Conservation (phyloP, 2,329 filamentous ascomycete species). For the Exophiala calicioides region DNA sequence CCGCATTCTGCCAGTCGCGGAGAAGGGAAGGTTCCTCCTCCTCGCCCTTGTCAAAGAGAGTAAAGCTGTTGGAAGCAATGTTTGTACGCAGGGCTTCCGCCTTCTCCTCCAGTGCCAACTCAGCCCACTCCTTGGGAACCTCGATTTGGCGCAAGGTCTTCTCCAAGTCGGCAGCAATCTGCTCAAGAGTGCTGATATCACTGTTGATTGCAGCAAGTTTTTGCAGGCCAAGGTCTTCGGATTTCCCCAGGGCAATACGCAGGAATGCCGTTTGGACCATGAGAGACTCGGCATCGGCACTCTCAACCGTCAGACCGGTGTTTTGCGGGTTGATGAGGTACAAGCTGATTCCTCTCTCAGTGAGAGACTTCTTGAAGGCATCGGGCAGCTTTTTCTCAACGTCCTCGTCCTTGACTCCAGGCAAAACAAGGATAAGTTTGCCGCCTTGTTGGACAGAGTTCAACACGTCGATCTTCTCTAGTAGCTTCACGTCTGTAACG, state of each 20-base stretch:
- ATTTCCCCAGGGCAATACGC: conserved; percentile 68
- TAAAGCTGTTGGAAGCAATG: conserved; percentile 79
- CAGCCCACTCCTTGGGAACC: conserved; percentile 77
- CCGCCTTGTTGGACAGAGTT: conserved; percentile 69
- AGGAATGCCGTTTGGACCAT: conserved; percentile 82
- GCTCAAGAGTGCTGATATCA: conserved; percentile 63
- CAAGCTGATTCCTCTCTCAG: conserved; percentile 69
- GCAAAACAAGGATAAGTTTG: conserved; percentile 72
- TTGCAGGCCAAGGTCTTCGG: conserved; percentile 62
- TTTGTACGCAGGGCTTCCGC: conserved; percentile 59
- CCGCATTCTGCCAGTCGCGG: conserved; percentile 77
- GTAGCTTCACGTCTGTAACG: conserved; percentile 75
- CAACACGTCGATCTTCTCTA: conserved; percentile 75
- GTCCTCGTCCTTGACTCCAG: conserved; percentile 82
- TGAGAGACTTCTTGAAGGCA: conserved; percentile 69
- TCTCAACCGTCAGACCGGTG: conserved; percentile 67
- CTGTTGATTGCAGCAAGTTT: conserved; percentile 66
- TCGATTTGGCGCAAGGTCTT: conserved; percentile 72
- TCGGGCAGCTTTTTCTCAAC: conserved; percentile 80
- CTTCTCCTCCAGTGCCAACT: conserved; percentile 61
- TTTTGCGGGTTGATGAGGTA: conserved; percentile 72
- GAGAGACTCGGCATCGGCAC: conserved; percentile 62
- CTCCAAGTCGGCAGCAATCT: conserved; percentile 61
- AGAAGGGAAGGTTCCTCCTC: conserved; percentile 66
- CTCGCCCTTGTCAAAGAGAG: conserved; percentile 74